These are phyloP conservation scores for Rhododendron vialii DNA, from an alignment of 148 eudicot genomes.

Conservation along the genomic window DNA sequence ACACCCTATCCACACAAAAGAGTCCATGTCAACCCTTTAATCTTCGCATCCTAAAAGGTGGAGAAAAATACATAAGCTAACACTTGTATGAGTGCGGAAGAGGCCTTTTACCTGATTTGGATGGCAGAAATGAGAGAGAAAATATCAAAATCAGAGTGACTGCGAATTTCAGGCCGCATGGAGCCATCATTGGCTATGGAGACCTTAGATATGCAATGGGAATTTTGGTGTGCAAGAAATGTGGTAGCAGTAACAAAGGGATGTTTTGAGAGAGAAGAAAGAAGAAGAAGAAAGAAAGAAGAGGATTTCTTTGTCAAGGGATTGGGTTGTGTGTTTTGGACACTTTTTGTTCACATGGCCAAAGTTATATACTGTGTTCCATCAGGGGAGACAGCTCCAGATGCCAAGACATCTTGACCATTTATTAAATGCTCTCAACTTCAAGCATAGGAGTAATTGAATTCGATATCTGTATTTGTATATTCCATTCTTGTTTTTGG, in stretches of 20 bases:
- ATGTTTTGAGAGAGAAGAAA: not conserved
- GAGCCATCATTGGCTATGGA: conserved; percentile 18
- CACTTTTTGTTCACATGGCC: not conserved
- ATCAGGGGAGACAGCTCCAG: conserved; percentile 19
- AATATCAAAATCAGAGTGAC: conserved; percentile 25
- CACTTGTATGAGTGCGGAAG: not conserved
- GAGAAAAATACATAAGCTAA: too few relatives aligned
- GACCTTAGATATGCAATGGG: not conserved
- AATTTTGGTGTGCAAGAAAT: not conserved
- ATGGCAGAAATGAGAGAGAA: conserved; percentile 22
- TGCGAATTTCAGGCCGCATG: conserved; percentile 17
- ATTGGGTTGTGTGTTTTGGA: not conserved
- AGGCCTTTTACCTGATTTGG: conserved; percentile 39
- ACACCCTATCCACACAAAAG: too few relatives aligned
- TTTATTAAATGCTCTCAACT: conserved; percentile 6
- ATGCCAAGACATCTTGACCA: conserved; percentile 14
- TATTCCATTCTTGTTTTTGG: conserved; percentile 11
- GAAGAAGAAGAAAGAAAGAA: not conserved
- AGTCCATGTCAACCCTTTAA: too few relatives aligned
- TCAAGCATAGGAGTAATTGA: not conserved
- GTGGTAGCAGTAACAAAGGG: conserved; percentile 1
- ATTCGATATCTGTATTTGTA: not conserved
- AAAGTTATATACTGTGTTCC: conserved; percentile 12
- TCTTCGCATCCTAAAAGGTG: too few relatives aligned
- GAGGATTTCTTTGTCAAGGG: not conserved